Conservation (phyloP, 768 basidiomycete species). For the Infundibulicybe gibba region DNA sequence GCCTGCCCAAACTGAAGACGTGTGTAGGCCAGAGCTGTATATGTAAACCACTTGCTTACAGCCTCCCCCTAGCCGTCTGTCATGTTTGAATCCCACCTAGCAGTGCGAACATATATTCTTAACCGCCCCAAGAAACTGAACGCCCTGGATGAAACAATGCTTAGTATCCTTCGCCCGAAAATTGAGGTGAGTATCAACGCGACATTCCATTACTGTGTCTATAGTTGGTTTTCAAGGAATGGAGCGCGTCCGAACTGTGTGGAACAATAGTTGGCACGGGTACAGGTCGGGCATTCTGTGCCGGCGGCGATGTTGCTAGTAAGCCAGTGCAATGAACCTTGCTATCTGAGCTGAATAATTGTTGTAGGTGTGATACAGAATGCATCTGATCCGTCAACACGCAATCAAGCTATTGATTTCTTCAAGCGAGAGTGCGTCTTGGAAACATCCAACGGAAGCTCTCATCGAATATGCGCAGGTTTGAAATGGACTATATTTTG, state of each 20-base stretch:
- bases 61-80: slow-evolving; percentile 41
- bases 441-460: slow-evolving; percentile 9
- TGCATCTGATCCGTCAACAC: slow-evolving; percentile 46
- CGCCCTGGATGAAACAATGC: slow-evolving; percentile 78
- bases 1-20: too few relatives aligned
- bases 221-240: slow-evolving; percentile 49
- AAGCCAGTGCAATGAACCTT: slow-evolving; percentile 23
- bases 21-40: too few relatives aligned
- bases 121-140: slow-evolving; percentile 83
- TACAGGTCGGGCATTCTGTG: slow-evolving; percentile 79
- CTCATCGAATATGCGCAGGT: slow-evolving; percentile 39
- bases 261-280: slow-evolving; percentile 73
- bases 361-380: slow-evolving; percentile 52
- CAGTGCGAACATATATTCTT: slow-evolving; percentile 66
- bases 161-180: slow-evolving; percentile 63
- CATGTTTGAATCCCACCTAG: slow-evolving; percentile 63
- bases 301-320: slow-evolving; percentile 94
- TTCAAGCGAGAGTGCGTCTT: slow-evolving; percentile 82
- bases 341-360: slow-evolving; percentile 1
- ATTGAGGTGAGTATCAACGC: slow-evolving; percentile 56
- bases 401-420: slow-evolving; percentile 71
- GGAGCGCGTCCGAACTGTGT: slow-evolving; percentile 68
- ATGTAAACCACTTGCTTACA: too few relatives aligned
- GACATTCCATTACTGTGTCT: slow-evolving; percentile 3
- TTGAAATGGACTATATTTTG: slow-evolving; percentile 74